Percentiles rank a stretch among this genome's conserved stretches.
Evolutionary conservation across 1,284 basidiomycete species (phyloP).

Genomic region (Hymenochaete sp.): DNA sequence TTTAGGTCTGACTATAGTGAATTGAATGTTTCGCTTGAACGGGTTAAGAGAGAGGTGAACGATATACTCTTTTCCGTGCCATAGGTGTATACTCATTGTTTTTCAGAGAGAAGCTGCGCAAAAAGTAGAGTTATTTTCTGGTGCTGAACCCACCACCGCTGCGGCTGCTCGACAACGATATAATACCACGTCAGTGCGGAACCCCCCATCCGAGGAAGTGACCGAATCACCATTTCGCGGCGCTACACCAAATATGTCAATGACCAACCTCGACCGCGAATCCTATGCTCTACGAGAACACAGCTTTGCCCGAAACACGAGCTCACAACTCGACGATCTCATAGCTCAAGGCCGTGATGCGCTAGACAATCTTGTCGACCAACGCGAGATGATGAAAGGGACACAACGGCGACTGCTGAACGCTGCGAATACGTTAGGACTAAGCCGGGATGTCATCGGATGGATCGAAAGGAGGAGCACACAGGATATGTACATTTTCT

Average conservation of each 20-base stretch:
- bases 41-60: slow-evolving; percentile 45
- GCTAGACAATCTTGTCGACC: slow-evolving; percentile 83
- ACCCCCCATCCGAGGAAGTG: slow-evolving; percentile 48
- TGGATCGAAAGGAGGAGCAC: slow-evolving; percentile 92
- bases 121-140: slow-evolving; percentile 48
- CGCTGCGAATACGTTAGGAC: slow-evolving; percentile 85
- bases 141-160: slow-evolving; percentile 9
- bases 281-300: slow-evolving; percentile 79
- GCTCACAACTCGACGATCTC: slow-evolving; percentile 78
- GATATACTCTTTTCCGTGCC: neutral
- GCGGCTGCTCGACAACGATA: slow-evolving; percentile 16
- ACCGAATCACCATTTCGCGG: slow-evolving; percentile 70
- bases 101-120: slow-evolving; percentile 46
- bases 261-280: slow-evolving; percentile 47
- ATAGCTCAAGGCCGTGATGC: slow-evolving; percentile 85
- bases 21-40: slow-evolving; percentile 63
- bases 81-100: neutral
- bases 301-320: slow-evolving; percentile 75
- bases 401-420: slow-evolving; percentile 77
- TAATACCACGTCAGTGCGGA: slow-evolving; percentile 29
- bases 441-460: slow-evolving; percentile 86
- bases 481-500: slow-evolving; percentile 89
- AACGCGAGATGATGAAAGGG: slow-evolving; percentile 86
- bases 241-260: slow-evolving; percentile 33
- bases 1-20: slow-evolving; percentile 71